Evolutionary conservation across 1,139 yeast species (phyloP).

Genomic region (Citeromyces siamensis): DNA sequence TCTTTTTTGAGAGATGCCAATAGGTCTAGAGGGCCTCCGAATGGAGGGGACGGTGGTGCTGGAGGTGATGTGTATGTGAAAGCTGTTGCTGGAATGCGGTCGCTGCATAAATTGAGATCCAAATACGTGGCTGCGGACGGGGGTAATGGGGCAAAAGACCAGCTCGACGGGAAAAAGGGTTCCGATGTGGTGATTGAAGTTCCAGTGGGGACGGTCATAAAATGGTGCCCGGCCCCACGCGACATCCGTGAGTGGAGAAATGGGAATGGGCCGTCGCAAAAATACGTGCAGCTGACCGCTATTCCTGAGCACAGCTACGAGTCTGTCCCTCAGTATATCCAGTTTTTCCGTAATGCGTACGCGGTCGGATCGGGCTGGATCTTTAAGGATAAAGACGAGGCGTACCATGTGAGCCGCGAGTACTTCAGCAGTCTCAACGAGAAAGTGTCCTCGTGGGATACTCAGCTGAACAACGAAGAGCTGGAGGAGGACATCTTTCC

Average conservation of each 20-base stretch:
- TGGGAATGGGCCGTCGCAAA: slow-evolving; percentile 14
- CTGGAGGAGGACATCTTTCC: slow-evolving; percentile 59
- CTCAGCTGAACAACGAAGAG: slow-evolving; percentile 49
- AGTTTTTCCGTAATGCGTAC: slow-evolving; percentile 47
- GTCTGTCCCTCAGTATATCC: slow-evolving; percentile 28
- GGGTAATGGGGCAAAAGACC: slow-evolving; percentile 55
- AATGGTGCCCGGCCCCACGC: slow-evolving; percentile 77
- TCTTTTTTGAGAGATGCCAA: slow-evolving; percentile 84
- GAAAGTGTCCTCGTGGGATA: slow-evolving; percentile 54
- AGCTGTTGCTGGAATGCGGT: slow-evolving; percentile 60
- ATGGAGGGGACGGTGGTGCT: slow-evolving; percentile 95
- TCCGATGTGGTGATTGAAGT: slow-evolving; percentile 69
- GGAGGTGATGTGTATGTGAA: slow-evolving; percentile 84
- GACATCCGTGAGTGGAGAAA: slow-evolving; percentile 21
- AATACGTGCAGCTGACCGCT: slow-evolving; percentile 15
- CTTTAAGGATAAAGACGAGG: slow-evolving; percentile 64
- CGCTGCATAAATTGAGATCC: slow-evolving; percentile 57
- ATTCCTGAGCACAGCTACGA: slow-evolving; percentile 14
- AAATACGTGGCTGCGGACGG: slow-evolving; percentile 69
- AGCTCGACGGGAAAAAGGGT: slow-evolving; percentile 78
- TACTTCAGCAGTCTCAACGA: slow-evolving; percentile 55
- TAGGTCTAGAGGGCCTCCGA: slow-evolving; percentile 83
- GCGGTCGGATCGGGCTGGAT: slow-evolving; percentile 78
- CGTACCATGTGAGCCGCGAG: slow-evolving; percentile 48
- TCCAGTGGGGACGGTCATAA: slow-evolving; percentile 81